Percentiles rank a stretch among this genome's conserved stretches.
Conservation (phyloP, 805 yeast genomes). For the Hanseniaspora vineae region DNA sequence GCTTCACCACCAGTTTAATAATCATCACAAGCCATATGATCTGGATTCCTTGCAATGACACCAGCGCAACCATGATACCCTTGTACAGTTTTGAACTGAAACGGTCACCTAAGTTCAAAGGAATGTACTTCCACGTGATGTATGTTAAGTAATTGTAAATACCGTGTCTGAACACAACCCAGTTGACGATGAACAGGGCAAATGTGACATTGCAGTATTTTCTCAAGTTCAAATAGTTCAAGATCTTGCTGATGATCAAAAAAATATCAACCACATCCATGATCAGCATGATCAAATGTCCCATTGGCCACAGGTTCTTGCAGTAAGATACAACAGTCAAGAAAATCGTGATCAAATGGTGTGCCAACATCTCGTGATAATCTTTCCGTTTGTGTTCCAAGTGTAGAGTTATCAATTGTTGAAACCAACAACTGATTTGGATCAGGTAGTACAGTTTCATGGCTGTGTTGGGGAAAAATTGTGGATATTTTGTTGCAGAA, state of each 20-base stretch:
- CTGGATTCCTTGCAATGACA: constrained; percentile 53
- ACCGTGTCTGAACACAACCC: constrained; percentile 67
- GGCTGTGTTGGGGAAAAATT: constrained; percentile 35
- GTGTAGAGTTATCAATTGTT: constrained; percentile 64
- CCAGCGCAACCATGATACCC: constrained; percentile 41
- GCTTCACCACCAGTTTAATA: constrained; percentile 53
- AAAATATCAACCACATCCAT: constrained; percentile 79
- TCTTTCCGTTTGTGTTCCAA: constrained; percentile 75
- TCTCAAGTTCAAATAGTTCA: constrained; percentile 56
- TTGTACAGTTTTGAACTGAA: constrained; percentile 33
- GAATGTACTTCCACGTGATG: constrained; percentile 40
- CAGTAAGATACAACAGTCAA: constrained; percentile 61
- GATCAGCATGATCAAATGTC: constrained; percentile 60
- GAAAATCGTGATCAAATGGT: constrained; percentile 68
- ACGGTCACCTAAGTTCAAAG: constrained; percentile 34
- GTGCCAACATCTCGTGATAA: constrained; percentile 74
- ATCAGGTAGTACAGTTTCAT: constrained; percentile 61
- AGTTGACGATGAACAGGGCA: constrained; percentile 46
- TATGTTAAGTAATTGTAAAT: constrained; percentile 54
- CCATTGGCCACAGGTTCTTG: constrained; percentile 61
- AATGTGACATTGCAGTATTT: constrained; percentile 57
- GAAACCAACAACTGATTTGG: constrained; percentile 68
- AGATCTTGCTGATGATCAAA: constrained; percentile 59
- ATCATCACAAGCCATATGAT: constrained; percentile 69
- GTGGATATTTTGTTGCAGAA: constrained; percentile 53